Percentiles rank a stretch among this genome's conserved stretches.
These are phyloP conservation scores for Mycena chlorophos DNA, from an alignment of 768 basidiomycete genomes.

Conservation along the genomic window DNA sequence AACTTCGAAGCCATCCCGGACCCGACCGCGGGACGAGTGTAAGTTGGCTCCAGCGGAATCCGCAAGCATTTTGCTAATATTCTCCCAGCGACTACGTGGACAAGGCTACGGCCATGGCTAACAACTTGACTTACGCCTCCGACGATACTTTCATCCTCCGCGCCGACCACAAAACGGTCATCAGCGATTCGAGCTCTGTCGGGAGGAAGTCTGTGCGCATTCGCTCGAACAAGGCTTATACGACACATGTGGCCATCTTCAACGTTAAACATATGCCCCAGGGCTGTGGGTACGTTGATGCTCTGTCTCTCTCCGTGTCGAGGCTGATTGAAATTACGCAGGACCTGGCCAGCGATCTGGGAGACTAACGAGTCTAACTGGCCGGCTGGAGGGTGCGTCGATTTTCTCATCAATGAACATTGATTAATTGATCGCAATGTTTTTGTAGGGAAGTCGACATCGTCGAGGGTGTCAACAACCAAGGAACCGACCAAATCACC, in stretches of 20 bases:
- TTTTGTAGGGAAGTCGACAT: slow-evolving; percentile 49
- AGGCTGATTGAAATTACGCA: slow-evolving; percentile 7
- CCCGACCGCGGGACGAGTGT: slow-evolving; percentile 68
- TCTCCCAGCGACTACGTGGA: slow-evolving; percentile 11
- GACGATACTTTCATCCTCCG: slow-evolving; percentile 47
- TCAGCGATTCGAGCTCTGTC: slow-evolving; percentile 40
- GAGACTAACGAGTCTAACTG: slow-evolving; percentile 32
- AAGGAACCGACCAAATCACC: slow-evolving; percentile 49
- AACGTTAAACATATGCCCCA: slow-evolving; percentile 55
- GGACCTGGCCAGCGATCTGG: slow-evolving; percentile 53
- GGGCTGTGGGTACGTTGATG: slow-evolving; percentile 47
- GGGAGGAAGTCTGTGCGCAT: slow-evolving; percentile 52
- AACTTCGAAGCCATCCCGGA: slow-evolving; percentile 50
- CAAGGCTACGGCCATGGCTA: slow-evolving; percentile 36
- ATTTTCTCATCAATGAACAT: background rate
- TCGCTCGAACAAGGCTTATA: slow-evolving; percentile 36
- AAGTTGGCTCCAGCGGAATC: slow-evolving; percentile 19
- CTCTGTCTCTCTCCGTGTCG: background rate
- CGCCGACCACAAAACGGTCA: slow-evolving; percentile 41
- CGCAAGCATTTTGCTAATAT: background rate
- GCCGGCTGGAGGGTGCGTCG: slow-evolving; percentile 37
- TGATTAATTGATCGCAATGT: background rate
- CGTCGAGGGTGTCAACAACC: slow-evolving; percentile 59
- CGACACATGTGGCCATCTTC: slow-evolving; percentile 38
- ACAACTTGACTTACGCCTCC: slow-evolving; percentile 49